Conservation (phyloP, 768 basidiomycete genomes). For the Lentinula sp. region DNA sequence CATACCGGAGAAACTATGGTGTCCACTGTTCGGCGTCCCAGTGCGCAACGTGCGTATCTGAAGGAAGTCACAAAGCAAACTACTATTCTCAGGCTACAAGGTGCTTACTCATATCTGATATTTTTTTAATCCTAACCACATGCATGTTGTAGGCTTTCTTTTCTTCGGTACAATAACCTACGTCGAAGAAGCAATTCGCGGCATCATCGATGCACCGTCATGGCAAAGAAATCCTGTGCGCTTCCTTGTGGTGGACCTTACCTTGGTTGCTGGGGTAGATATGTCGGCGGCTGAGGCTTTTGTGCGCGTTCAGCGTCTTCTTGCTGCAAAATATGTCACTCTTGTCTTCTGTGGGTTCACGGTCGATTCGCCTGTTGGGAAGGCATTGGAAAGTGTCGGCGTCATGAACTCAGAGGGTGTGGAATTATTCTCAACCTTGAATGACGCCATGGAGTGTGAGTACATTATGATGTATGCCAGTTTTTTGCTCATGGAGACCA, state of each 20-base stretch:
- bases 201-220: conserved; percentile 59
- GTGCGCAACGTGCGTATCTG: conserved; percentile 82
- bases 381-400: conserved; percentile 72
- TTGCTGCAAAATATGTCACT: conserved; percentile 69
- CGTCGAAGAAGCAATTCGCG: conserved; percentile 83
- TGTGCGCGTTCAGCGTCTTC: conserved; percentile 79
- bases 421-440: conserved; percentile 75
- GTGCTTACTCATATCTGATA: conserved; percentile 21
- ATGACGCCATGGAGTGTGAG: conserved; percentile 91
- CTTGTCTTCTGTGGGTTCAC: conserved; percentile 86
- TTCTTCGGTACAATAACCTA: conserved; percentile 92
- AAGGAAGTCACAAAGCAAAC: conserved; percentile 92
- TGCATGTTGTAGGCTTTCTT: conserved; percentile 55
- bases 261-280: conserved; percentile 85
- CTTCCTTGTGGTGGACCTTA: conserved; percentile 85
- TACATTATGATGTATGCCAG: conserved; percentile 7
- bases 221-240: conserved; percentile 77
- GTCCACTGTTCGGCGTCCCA: conserved; percentile 88
- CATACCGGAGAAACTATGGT: conserved; percentile 80
- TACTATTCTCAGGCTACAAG: conserved; percentile 82
- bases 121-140: background rate
- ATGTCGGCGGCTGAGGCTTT: conserved; percentile 95
- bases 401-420: conserved; percentile 74
- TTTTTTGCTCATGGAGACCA: conserved; percentile 1
- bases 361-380: conserved; percentile 56